Base-by-base conservation (phyloP, 495 filamentous ascomycete genomes). In the Copromyces sp. region DNA sequence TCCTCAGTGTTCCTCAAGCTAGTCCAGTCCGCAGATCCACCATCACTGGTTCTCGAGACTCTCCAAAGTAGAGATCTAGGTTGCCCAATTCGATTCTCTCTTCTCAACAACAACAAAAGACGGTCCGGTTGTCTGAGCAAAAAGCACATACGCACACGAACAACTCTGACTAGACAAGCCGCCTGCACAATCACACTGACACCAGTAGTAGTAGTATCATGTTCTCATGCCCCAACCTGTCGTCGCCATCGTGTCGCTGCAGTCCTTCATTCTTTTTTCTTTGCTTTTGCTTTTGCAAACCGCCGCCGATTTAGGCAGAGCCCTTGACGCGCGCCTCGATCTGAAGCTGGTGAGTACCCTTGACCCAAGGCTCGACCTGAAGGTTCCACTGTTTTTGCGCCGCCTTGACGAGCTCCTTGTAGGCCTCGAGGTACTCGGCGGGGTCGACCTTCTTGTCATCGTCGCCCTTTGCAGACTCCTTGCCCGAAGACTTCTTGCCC, bases 381-480 rank as follows among this genome's bases (percentile, higher is more conserved):
- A 69, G 71, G 32, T 74, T 70, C 79, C 77, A 81, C 83, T 93
- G 90, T 85, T 93, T 92, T 83, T 93, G 86, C 37, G 90, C 90
- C 53, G 91, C 81, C 85, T 92, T 92, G 73, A 88, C 86, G 73
- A 93, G 80, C 75, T 92, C 91, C 81, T 90, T 89, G 78, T 89
- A 94, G 3, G 88, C 84, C 76, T 91, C 89, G 80, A 83, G 85
- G 81, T 93, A 94, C 70, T 93, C 91, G 78, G 90, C 91, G 70
- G 85, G 83, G 24, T 73, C 83, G 65, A 82, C 84, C 75, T 86
- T 84, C 71, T 83, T 83, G 73, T 86, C 84, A 5, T 76, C 79
- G 47, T 80, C 78, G 72, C 47, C 45, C 69, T 81, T 82, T 47
- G 79, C 81, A 37, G 35, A 53, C n/a, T 86, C 87, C 45, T 81